Evolutionary conservation across 768 basidiomycete species (phyloP).

Genomic region (Nidularia pulvinata): DNA sequence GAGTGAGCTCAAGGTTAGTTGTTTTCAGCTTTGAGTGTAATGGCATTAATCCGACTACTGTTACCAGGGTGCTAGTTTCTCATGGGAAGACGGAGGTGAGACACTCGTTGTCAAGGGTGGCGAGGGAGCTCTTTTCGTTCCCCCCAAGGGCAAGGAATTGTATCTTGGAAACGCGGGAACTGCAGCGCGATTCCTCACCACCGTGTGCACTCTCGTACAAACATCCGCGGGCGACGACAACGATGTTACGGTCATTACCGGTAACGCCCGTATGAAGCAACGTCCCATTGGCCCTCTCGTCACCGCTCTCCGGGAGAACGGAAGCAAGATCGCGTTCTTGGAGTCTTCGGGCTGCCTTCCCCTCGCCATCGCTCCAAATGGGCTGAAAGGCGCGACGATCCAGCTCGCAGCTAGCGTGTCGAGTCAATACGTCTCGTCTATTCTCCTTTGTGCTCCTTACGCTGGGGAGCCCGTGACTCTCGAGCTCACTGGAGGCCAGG

Average conservation of each 20-base stretch:
- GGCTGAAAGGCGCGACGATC: slow-evolving; percentile 81
- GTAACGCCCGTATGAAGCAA: slow-evolving; percentile 99
- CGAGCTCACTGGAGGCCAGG: slow-evolving; percentile 90
- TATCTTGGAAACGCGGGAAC: slow-evolving; percentile 99
- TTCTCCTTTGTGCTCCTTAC: slow-evolving; percentile 96
- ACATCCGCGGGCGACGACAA: slow-evolving; percentile 29
- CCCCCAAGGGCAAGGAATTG: slow-evolving; percentile 79
- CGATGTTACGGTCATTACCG: slow-evolving; percentile 82
- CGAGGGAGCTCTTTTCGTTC: slow-evolving; percentile 74
- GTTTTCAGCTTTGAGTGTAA: slow-evolving; percentile 1
- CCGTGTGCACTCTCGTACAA: slow-evolving; percentile 90
- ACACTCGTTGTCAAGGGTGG: slow-evolving; percentile 93
- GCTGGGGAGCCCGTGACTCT: slow-evolving; percentile 81
- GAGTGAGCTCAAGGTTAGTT: slow-evolving; percentile 75
- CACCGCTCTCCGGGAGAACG: slow-evolving; percentile 82
- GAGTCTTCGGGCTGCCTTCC: slow-evolving; percentile 88
- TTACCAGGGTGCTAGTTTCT: slow-evolving; percentile 81
- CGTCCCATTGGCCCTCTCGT: slow-evolving; percentile 96
- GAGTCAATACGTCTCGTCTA: slow-evolving; percentile 97
- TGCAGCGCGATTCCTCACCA: slow-evolving; percentile 95
- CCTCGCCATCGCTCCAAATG: slow-evolving; percentile 80
- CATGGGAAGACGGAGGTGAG: slow-evolving; percentile 97
- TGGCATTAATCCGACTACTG: slow-evolving; percentile 1
- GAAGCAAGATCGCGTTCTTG: slow-evolving; percentile 74
- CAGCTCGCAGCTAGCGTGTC: slow-evolving; percentile 93